Percentiles rank a stretch among this genome's conserved stretches.
Conservation (phyloP, 306 rosid genomes). For the Biancaea sappan region DNA sequence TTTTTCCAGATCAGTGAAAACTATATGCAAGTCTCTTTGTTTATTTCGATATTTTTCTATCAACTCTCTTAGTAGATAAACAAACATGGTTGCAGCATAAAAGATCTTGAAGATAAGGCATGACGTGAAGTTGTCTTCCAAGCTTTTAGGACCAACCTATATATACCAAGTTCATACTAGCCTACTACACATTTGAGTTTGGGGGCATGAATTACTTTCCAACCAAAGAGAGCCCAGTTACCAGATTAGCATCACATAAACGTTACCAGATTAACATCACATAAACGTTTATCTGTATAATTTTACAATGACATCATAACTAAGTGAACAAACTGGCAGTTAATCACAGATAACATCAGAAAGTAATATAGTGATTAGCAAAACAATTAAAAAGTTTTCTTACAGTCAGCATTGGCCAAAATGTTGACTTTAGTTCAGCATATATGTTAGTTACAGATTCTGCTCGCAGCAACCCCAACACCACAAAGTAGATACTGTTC, state of each 20-base stretch:
- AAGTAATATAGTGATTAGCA: slow-evolving; percentile 16
- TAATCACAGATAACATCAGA: slow-evolving; percentile 27
- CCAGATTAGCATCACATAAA: not conserved
- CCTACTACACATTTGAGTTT: slow-evolving; percentile 2
- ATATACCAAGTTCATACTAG: not conserved
- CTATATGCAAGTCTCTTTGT: no score
- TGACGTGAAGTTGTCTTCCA: not conserved
- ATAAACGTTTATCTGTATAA: not conserved
- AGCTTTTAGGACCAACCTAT: not conserved
- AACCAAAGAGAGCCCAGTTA: not conserved
- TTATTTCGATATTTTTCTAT: no score
- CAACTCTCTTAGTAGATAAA: no score
- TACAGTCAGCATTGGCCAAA: slow-evolving; percentile 85
- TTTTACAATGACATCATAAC: slow-evolving; percentile 2
- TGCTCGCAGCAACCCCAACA: slow-evolving; percentile 74
- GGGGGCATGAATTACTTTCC: not conserved
- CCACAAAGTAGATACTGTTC: slow-evolving; percentile 91
- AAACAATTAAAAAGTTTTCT: slow-evolving; percentile 41
- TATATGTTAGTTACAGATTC: slow-evolving; percentile 58
- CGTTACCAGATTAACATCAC: not conserved
- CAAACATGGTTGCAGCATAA: not conserved
- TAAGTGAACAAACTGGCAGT: slow-evolving; percentile 15
- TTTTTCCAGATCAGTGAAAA: no score
- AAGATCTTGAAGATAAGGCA: not conserved
- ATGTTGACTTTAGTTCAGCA: slow-evolving; percentile 75